Evolutionary conservation across 208 protist species (phyloP).

Genomic region (Leishmania aethiopica): DNA sequence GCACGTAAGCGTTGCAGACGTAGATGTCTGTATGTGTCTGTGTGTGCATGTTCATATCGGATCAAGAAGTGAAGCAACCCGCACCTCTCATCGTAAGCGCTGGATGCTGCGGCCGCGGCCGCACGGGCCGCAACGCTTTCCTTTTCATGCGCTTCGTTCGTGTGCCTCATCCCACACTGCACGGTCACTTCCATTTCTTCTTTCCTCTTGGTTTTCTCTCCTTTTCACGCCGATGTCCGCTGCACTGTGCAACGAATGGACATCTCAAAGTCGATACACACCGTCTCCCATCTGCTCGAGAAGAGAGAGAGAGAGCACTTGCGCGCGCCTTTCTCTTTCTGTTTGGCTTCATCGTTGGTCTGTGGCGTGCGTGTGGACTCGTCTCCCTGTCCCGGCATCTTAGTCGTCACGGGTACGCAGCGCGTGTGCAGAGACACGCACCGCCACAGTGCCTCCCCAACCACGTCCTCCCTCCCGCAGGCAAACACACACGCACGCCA

Average conservation of each 20-base stretch:
- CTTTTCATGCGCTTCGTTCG: neutral
- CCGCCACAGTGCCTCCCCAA: neutral
- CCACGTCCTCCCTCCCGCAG: too few relatives aligned
- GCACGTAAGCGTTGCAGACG: neutral
- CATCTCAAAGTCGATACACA: neutral
- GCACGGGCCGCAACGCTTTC: neutral
- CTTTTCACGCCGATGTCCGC: neutral
- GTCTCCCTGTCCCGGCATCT: neutral
- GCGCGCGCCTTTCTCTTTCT: neutral
- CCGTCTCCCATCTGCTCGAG: neutral
- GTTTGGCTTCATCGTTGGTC: neutral
- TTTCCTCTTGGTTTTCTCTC: neutral
- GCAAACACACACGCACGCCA: neutral
- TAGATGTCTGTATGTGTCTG: neutral
- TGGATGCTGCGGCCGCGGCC: neutral
- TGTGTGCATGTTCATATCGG: neutral
- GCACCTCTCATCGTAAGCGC: neutral
- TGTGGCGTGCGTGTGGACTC: neutral
- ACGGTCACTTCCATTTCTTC: neutral
- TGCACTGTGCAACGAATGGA: neutral
- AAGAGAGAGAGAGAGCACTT: neutral
- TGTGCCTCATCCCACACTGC: neutral
- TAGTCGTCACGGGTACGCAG: neutral
- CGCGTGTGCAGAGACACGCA: neutral
- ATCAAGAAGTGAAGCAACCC: neutral